Base-by-base conservation (phyloP, 2,329 filamentous ascomycete species). In the Rosellinia necatrix region DNA sequence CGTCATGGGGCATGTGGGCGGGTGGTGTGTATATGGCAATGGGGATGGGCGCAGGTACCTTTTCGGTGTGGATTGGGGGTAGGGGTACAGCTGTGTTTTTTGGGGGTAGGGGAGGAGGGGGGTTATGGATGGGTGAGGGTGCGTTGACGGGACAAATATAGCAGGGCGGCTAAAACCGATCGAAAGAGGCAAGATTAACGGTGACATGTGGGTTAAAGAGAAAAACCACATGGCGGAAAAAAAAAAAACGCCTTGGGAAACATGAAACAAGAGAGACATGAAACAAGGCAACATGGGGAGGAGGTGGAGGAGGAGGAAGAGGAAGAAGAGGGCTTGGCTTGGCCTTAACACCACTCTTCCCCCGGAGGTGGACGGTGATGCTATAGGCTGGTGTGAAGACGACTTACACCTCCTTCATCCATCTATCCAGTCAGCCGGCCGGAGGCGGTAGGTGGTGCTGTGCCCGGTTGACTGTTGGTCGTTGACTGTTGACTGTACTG, bases 171-270 rank as follows among this genome's bases (percentile, higher is more conserved):
- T 63, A 63, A 49, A 44, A 41, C 43, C 34, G 13, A 46, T n/a
- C 15, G 19, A 27, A 44, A 30, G 10, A 32, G 41, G 38, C n/a
- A 51, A 25, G n/a, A 49, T 40, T 10, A 10, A 50, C 32, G 40
- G 40, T 17, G 8, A 22, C 21, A 15, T 41, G 21, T n/a, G 41
- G 22, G 24, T n/a, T 4, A 10, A 42, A 9, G 15, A 21, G 21
- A 43, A 43, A 53, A 49, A 52, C 25, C 52, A 52, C 60, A 64
- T 53, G 64, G 64, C 60, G 54, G 30, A 50, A 53, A 52, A 55
- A 47, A 53, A 60, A 61, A 65, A 64, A 63, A 56, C 62, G n/a
- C n/a, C n/a, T n/a, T n/a, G n/a, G 59, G 64, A 64, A 67, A 56
- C 40, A 51, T 56, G 54, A 60, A 60, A 60, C 49, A 37, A 32